Base-by-base conservation (phyloP, 2,329 filamentous ascomycete genomes). In the Elsinoe fawcettii region DNA sequence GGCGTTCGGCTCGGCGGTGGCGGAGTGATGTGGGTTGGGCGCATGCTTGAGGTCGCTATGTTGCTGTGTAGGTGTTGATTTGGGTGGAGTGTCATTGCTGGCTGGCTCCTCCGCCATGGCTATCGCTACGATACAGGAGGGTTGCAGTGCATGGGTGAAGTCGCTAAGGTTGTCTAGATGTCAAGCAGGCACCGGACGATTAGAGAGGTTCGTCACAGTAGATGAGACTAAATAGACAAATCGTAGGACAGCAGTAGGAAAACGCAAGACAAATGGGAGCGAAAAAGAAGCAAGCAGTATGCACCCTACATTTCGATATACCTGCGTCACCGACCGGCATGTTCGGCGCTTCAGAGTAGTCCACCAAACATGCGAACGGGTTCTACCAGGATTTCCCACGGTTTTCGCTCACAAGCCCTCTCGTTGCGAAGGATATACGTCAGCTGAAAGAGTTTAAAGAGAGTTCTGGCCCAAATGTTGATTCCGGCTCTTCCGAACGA, bases 291-390 rank as follows among this genome's bases (percentile, higher is more conserved):
- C 20, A 18, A n/a, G n/a, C 27, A 30, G 27, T 9, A 30, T 51
- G 5, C 30, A 32, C 11, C 16, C 46, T 51, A 51, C 46, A 51
- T 51, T 51, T 51, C 46, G 27, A 51, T 51, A 34, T 51, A 14
- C 23, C 23, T 32, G 30, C 41, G 41, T 51, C 30, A 51, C 46
- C 14, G 27, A 8, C 25, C 27, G 46, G 27, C 39, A 20, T 16
- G 39, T 43, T 43, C 16, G 39, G 41, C 41, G 41, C 20, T 3
- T 12, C 6, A 37, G 11, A n/a, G 11, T 12, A n/a, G 34, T 7
- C 3, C 34, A n/a, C 34, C 14, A 14, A n/a, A 37, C 9, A 37
- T 37, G 34, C 5, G 4, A 37, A 37, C 34, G 34, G 34, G 34
- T 37, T 12, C 34, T 12, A 12, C 34, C 6, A 37, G 34, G 14